Percentiles rank a stretch among this genome's conserved stretches.
Conservation (phyloP, 768 basidiomycete genomes). For the Russula dissimulans region DNA sequence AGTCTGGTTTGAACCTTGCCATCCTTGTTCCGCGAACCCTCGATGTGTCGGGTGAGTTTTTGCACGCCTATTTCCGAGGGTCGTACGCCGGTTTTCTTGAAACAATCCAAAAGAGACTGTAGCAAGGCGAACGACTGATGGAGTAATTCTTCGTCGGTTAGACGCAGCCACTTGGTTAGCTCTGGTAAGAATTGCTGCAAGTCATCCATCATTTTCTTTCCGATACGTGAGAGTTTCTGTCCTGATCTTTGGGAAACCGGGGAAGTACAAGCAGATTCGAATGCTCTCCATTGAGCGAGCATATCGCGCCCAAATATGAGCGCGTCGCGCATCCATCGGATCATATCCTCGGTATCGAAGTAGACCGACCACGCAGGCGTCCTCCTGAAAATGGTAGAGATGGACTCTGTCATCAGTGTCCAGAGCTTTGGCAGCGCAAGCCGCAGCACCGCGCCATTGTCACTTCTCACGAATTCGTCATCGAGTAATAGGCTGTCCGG, state of each 20-base stretch:
- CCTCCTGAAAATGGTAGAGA: slow-evolving; percentile 76
- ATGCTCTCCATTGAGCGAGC: slow-evolving; percentile 67
- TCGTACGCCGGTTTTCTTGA: slow-evolving; percentile 49
- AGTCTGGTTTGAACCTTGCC: slow-evolving; percentile 42
- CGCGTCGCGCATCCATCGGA: slow-evolving; percentile 97
- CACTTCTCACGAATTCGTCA: slow-evolving; percentile 38
- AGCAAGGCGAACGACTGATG: slow-evolving; percentile 83
- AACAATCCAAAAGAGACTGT: slow-evolving; percentile 67
- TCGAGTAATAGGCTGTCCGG: slow-evolving; percentile 63
- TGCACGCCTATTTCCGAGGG: slow-evolving; percentile 49
- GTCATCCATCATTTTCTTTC: slow-evolving; percentile 65
- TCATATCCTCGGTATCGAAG: slow-evolving; percentile 79
- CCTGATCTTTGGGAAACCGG: slow-evolving; percentile 20
- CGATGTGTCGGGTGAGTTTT: slow-evolving; percentile 59
- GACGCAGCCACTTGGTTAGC: slow-evolving; percentile 77
- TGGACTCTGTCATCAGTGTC: slow-evolving; percentile 69
- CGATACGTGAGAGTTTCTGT: slow-evolving; percentile 46
- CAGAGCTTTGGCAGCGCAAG: slow-evolving; percentile 63
- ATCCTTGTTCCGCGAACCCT: slow-evolving; percentile 46
- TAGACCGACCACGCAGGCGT: slow-evolving; percentile 77
- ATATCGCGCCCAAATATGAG: slow-evolving; percentile 87
- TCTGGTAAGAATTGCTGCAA: slow-evolving; percentile 74
- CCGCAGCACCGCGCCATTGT: slow-evolving; percentile 38
- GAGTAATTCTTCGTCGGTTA: slow-evolving; percentile 87
- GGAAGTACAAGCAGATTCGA: slow-evolving; percentile 55